Conservation (phyloP, 2,329 filamentous ascomycete species). For the Penicillium sp. region DNA sequence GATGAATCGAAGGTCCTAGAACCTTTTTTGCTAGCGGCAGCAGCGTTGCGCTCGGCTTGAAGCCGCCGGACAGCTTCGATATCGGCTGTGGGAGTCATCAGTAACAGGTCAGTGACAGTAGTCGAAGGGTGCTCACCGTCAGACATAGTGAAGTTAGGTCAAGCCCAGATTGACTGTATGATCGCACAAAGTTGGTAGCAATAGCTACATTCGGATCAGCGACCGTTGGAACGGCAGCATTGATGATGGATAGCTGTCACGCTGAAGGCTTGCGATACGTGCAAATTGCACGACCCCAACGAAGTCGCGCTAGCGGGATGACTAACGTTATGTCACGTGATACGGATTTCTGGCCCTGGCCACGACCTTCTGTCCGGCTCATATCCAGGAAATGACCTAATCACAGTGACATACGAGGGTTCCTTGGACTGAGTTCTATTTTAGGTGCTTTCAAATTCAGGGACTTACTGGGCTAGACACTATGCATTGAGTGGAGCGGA, state of each 20-base stretch:
- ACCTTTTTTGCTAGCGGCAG: slow-evolving; percentile 76
- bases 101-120: slow-evolving; percentile 21
- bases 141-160: slow-evolving; percentile 45
- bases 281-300: slow-evolving; percentile 30
- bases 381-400: not conserved
- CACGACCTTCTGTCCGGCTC: not conserved
- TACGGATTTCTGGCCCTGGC: not conserved
- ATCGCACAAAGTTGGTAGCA: slow-evolving; percentile 34
- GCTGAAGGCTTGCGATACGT: slow-evolving; percentile 28
- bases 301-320: slow-evolving; percentile 29
- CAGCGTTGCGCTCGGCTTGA: slow-evolving; percentile 89
- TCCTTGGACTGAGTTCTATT: not conserved
- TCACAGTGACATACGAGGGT: not conserved
- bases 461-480: not conserved
- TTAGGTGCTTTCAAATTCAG: not conserved
- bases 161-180: slow-evolving; percentile 32
- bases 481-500: not conserved
- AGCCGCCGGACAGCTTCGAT: slow-evolving; percentile 86
- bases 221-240: slow-evolving; percentile 37
- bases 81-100: slow-evolving; percentile 60
- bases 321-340: slow-evolving; percentile 19
- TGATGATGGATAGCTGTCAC: slow-evolving; percentile 27
- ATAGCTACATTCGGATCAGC: slow-evolving; percentile 42
- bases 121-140: slow-evolving; percentile 43
- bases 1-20: slow-evolving; percentile 77